Base-by-base conservation (phyloP, 331 rosid genomes). In the Rhamnella rubrinervis region DNA sequence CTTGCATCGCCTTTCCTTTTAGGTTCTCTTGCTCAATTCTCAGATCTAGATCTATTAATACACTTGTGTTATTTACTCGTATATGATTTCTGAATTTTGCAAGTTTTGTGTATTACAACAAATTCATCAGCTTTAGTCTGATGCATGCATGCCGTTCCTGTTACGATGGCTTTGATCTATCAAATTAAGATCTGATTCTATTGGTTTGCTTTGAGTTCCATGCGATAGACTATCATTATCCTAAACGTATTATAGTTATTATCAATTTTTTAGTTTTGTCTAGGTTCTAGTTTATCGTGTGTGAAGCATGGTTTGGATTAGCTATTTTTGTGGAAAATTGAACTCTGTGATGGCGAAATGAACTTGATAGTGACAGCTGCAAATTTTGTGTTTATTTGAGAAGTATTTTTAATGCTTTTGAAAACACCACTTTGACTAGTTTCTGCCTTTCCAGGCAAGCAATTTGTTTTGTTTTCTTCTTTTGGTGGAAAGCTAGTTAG, bases 1-100 rank as follows among this genome's bases (percentile, higher is more conserved):
- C 39, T 91, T 59, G 95, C 96, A 6, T 85, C 92, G 7, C 95
- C 98, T 50, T 74, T 88, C 47, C 35, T 85, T 41, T 90, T 78
- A 87, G 98, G 98, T 93, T 64, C 63, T 61, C 69, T 72, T 39
- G 71, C 67, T 63, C 41, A 35, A 50, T 19, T 61, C 77, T 21
- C 63, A 81, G 90, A 90, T 90, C 91, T 85, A 85, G 85, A 82
- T 85, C 85, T 63, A 5, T 66, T 41, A 11, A 17, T 11, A 20
- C 53, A 14, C 38, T 20, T 59, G 40, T 51, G 20, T 13, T n/a
- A 11, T 37, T 4, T 20, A 14, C 1, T 67, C 55, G 44, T 47
- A 35, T 25, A 17, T 21, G 19, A 20, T 15, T 53, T 7, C 5
- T 23, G 13, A n/a, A 2, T 20, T 18, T 44, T 40, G 6, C 6